phyloP scores from a whole-genome alignment of 176 grass and related monocot genomes.

The Aegilops sharonensis region DNA sequence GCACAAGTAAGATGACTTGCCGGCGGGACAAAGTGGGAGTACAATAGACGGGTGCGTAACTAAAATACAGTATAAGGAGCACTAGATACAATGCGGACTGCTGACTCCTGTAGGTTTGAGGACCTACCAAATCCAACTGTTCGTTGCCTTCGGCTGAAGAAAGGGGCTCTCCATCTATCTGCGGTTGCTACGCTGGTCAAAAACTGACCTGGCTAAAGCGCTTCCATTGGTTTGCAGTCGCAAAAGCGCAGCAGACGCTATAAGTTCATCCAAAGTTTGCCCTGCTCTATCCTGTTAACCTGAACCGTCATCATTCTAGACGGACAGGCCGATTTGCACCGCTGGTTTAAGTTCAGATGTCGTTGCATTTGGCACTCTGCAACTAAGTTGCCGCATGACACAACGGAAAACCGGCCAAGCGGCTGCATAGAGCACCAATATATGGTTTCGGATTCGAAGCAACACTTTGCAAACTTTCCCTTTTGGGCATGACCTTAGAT shows the following conservation, averaged over 20 bases:
- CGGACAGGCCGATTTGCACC: too few relatives aligned
- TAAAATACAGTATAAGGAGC: too few relatives aligned
- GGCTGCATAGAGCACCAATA: background rate
- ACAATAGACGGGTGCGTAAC: too few relatives aligned
- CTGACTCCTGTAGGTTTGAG: background rate
- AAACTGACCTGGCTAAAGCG: background rate
- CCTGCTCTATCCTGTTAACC: background rate
- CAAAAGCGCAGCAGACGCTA: background rate
- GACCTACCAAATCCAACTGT: conserved; percentile 18
- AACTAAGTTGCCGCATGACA: background rate
- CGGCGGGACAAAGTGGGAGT: background rate
- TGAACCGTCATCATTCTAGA: background rate
- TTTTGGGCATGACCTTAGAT: background rate
- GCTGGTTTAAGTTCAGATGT: background rate
- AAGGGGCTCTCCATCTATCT: background rate
- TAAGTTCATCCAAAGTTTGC: background rate
- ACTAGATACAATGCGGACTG: conserved; percentile 15
- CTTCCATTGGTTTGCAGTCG: background rate
- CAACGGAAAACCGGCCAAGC: background rate
- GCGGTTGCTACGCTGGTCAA: background rate
- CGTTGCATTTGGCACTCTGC: background rate
- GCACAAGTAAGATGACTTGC: background rate
- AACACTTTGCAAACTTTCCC: background rate
- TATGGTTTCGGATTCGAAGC: background rate
- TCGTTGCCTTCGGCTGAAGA: conserved; percentile 15